Evolutionary conservation across 345 rosid species (phyloP).

Genomic region (Camelina hispida): DNA sequence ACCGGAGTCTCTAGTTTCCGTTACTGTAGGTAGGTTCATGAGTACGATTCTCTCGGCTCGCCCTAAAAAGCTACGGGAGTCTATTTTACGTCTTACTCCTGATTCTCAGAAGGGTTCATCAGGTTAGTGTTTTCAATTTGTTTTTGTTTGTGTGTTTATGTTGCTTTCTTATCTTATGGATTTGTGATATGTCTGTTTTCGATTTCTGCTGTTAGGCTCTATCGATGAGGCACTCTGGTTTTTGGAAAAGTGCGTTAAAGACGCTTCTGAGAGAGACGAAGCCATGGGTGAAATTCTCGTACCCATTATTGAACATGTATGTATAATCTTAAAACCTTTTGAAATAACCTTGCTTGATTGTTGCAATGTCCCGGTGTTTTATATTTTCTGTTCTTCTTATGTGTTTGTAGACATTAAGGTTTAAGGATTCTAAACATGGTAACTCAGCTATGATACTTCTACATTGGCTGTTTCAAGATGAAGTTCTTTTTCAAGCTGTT

Average conservation of each 20-base stretch:
- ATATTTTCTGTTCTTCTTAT: slow-evolving; percentile 18
- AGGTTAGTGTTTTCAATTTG: slow-evolving; percentile 44
- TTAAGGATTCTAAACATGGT: slow-evolving; percentile 56
- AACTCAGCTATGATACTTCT: slow-evolving; percentile 63
- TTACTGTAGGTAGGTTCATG: slow-evolving; percentile 69
- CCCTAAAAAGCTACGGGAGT: slow-evolving; percentile 66
- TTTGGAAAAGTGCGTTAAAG: slow-evolving; percentile 59
- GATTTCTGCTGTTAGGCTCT: slow-evolving; percentile 50
- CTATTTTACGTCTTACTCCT: slow-evolving; percentile 56
- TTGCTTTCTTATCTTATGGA: neutral
- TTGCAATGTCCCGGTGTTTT: neutral
- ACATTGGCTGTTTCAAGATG: slow-evolving; percentile 78
- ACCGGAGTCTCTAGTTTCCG: slow-evolving; percentile 60
- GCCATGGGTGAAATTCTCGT: slow-evolving; percentile 63
- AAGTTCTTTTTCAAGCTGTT: slow-evolving; percentile 57
- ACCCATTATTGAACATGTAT: slow-evolving; percentile 78
- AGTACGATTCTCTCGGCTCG: slow-evolving; percentile 64
- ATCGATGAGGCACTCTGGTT: slow-evolving; percentile 76
- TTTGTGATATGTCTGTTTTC: neutral
- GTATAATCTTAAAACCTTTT: slow-evolving; percentile 4
- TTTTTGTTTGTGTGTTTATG: neutral
- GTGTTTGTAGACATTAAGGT: slow-evolving; percentile 57
- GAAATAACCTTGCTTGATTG: neutral
- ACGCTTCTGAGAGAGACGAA: slow-evolving; percentile 56
- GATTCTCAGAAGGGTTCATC: slow-evolving; percentile 50